These are phyloP conservation scores for Purshia tridentata DNA, from an alignment of 306 rosid species.

Conservation along the genomic window DNA sequence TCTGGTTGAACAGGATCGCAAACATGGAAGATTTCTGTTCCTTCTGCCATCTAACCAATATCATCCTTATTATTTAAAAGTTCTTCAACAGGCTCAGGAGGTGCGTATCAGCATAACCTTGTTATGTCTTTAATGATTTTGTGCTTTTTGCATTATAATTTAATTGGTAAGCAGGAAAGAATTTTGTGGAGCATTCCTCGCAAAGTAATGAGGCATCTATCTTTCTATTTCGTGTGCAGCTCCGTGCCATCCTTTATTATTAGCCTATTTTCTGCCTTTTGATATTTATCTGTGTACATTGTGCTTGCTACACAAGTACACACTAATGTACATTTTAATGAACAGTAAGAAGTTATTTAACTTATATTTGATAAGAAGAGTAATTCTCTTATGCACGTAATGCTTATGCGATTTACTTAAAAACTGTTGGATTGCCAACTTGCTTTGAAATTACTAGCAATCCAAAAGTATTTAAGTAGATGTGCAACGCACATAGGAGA, in stretches of 20 bases:
- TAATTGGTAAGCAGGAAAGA: background rate
- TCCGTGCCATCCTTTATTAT: background rate
- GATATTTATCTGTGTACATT: background rate
- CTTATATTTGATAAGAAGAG: background rate
- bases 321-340: background rate
- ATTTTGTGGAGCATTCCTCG: background rate
- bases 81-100: conserved; percentile 59
- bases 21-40: conserved; percentile 80
- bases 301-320: background rate
- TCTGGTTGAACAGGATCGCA: conserved; percentile 73
- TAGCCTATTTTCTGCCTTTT: background rate
- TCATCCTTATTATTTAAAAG: conserved; percentile 64
- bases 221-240: background rate
- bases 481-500: background rate
- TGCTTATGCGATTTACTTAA: background rate
- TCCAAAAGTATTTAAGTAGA: background rate
- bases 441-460: background rate
- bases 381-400: background rate
- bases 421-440: background rate
- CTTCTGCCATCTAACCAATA: conserved; percentile 71
- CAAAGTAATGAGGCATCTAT: background rate
- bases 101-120: conserved; percentile 40
- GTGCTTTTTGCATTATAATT: conserved; percentile 17
- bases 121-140: background rate
- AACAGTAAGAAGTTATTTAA: background rate